Conservation (phyloP, 768 basidiomycete genomes). For the Tylopilus subfusipes region DNA sequence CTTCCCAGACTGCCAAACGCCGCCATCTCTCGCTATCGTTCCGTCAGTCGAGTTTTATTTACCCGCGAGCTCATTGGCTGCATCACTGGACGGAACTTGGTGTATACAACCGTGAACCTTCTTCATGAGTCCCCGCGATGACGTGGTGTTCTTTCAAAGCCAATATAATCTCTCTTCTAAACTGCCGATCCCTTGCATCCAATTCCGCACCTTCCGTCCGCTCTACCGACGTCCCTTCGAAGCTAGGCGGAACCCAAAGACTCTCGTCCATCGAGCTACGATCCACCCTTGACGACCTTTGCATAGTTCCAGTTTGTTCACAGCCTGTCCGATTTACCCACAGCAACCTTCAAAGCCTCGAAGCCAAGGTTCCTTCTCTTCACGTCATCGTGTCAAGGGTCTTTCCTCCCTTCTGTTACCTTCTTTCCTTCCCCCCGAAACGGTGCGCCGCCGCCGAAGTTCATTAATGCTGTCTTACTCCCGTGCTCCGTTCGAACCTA, state of each 20-base stretch:
- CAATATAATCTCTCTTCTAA: conserved; percentile 1
- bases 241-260: too few species aligned
- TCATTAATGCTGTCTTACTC: not conserved
- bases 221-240: not conserved
- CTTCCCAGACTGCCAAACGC: not conserved
- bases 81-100: not conserved
- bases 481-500: conserved; percentile 5
- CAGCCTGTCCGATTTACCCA: not conserved
- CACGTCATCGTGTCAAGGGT: conserved; percentile 6
- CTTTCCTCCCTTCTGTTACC: conserved; percentile 4
- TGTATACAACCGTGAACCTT: not conserved
- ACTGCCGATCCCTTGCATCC: conserved; percentile 6
- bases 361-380: conserved; percentile 2
- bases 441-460: conserved; percentile 4
- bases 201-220: conserved; percentile 5
- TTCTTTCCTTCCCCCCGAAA: conserved; percentile 11
- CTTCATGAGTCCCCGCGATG: not conserved
- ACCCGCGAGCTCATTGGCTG: not conserved
- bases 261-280: not conserved
- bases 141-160: conserved; percentile 2
- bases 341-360: not conserved
- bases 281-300: not conserved
- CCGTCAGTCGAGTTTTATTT: not conserved
- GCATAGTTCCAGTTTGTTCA: not conserved
- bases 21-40: not conserved